Base-by-base conservation (phyloP, 202 grass and related monocot species). In the Setaria viridis region DNA sequence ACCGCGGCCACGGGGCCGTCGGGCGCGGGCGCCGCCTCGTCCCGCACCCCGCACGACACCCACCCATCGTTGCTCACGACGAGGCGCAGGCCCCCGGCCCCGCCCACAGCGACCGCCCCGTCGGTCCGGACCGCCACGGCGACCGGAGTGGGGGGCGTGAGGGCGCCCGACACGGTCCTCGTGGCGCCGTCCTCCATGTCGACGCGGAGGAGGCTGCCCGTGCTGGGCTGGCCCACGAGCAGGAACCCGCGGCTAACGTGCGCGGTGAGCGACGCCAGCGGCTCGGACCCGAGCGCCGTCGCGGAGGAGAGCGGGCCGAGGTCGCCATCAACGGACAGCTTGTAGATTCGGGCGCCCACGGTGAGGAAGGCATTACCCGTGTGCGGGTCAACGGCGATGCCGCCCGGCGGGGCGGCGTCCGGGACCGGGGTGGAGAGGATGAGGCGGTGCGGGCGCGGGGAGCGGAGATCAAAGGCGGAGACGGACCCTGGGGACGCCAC, bases 281-380 rank as follows among this genome's bases (percentile, higher is more conserved):
- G 88, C 20, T 80, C 86, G 62, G 84, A 63, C 11, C 86, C 87
- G 57, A 76, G 94, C 41, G 42, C 85, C 70, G 68, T 48, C 63
- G 91, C 89, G 72, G 58, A 69, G 16, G 87, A 86, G 64, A 99
- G 75, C 58, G 88, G 37, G 57, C 72, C 49, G 43, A 91, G 62
- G 9, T 68, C 75, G 21, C 91, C 93, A 0, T 88, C 74, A 0
- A 80, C 8, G 70, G 91, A 89, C 3, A 91, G 29, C 80, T 73
- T 95, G 84, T 88, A 90, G 76, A 99, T 87, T 45, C 85, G 78
- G 12, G 70, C 67, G 60, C 91, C 92, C 14, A 87, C 76, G 12
- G 96, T 90, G 87, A 99, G 82, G 84, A 94, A 99, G 51, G 82
- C 79, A 19, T 49, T 58, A 20, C 93, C 96, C 4, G 88, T 91